Evolutionary conservation across 2,329 filamentous ascomycete species (phyloP), one percentile per base, ranked within the genome.

Genomic region (Ilyonectria robusta): DNA sequence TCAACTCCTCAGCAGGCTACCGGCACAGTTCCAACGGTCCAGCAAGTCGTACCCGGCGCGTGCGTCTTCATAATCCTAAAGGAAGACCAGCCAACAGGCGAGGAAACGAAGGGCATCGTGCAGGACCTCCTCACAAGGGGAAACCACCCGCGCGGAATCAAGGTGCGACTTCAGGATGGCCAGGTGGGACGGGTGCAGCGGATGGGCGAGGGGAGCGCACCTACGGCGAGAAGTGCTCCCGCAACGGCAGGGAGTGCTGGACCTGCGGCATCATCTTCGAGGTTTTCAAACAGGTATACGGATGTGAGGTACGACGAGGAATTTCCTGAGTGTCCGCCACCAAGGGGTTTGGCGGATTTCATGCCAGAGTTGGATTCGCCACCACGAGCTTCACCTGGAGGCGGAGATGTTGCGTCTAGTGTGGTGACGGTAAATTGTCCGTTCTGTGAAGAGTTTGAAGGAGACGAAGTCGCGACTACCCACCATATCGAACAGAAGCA

Each of bases 71-170:
- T 95, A 62, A 84, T 95, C 1, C 85, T 94, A 35, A 95, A 95
- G 75, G 84, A 87, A 67, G 93, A 95, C 79, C 93, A 95, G 77
- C 88, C 87, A 1, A 94, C 92, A 0, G 93, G 93, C 7, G 86
- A 87, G 51, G 90, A 93, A 73, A 92, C 94, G 1, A 83, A 85
- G 50, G 93, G 93, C 26, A 79, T 85, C 6, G 89, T 95, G 1
- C 85, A 86, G 59, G 88, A 94, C 51, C 79, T 95, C 0, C 84
- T 95, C 54, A 95, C 93, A 2, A 84, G 88, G 1, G 92, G 92
- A 29, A 89, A 95, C 72, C 93, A 95, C 74, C 92, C 92, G 3
- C 86, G 92, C 10, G 93, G 93, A 40, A 93, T 95, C 82, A 95
- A 95, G 79, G 92, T 95, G 26, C 88, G 93, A 2, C 83, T 95